Evolutionary conservation across 2,329 filamentous ascomycete genomes (phyloP).

Genomic region (Lachnum nothofagi): DNA sequence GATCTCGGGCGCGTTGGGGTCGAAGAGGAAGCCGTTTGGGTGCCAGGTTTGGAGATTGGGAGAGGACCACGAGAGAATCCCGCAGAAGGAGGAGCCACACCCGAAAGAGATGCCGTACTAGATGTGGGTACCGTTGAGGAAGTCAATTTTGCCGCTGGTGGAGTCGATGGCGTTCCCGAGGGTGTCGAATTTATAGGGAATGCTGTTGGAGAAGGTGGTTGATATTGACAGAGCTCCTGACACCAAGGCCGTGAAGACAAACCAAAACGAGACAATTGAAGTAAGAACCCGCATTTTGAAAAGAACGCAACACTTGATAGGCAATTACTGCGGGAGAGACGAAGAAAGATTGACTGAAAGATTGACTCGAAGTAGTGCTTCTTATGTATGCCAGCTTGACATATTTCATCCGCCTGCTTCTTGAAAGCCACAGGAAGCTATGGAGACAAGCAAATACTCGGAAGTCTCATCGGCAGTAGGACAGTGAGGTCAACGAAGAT

Average conservation of each 20-base stretch:
- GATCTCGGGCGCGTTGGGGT: constrained; percentile 18
- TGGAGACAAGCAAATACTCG: no score
- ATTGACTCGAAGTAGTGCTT: no score
- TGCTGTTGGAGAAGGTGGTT: constrained; percentile 17
- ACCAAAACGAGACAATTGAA: constrained; percentile 4
- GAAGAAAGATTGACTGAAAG: no score
- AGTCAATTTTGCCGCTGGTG: constrained; percentile 26
- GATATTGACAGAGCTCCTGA: constrained; percentile 7
- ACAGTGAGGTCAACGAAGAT: no score
- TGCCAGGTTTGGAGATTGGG: constrained; percentile 20
- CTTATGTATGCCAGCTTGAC: no score
- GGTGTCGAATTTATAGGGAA: constrained; percentile 23
- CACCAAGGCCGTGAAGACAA: background rate
- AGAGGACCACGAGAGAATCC: constrained; percentile 23
- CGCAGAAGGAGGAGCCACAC: constrained; percentile 22
- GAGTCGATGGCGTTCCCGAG: constrained; percentile 25
- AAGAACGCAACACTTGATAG: no score
- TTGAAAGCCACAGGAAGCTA: no score
- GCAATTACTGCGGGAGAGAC: no score
- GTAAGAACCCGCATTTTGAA: background rate
- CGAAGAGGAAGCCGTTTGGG: constrained; percentile 20
- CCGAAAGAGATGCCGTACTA: constrained; percentile 23
- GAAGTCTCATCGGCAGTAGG: no score
- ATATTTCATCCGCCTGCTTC: no score
- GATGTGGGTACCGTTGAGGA: constrained; percentile 18